A percentile compares a stretch with the other conserved stretches of the same genome.
phyloP scores from a whole-genome alignment of 768 basidiomycete genomes.

The Calocera viscosa region DNA sequence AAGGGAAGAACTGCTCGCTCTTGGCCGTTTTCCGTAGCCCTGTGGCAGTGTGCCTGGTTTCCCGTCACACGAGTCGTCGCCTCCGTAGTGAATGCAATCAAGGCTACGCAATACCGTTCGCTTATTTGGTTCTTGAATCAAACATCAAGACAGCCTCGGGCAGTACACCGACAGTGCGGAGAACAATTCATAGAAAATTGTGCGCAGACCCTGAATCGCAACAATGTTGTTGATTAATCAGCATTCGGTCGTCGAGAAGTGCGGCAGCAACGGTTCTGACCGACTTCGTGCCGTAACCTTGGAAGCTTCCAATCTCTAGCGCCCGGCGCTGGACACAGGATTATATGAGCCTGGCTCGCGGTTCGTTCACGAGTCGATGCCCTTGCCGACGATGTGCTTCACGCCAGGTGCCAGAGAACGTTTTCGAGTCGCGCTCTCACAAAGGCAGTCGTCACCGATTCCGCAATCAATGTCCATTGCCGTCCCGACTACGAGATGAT shows the following conservation, averaged over 20 bases:
- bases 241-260: background rate
- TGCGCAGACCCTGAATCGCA: background rate
- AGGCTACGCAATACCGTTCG: background rate
- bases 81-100: background rate
- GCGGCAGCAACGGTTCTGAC: no score
- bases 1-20: background rate
- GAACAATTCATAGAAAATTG: background rate
- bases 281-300: no score
- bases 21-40: background rate
- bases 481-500: background rate
- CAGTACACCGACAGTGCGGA: background rate
- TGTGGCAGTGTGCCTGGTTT: background rate
- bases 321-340: background rate
- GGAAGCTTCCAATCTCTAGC: background rate
- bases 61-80: background rate
- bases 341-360: no score
- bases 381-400: background rate
- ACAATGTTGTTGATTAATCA: background rate
- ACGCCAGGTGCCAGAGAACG: background rate
- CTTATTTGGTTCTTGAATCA: background rate
- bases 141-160: background rate
- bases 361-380: background rate
- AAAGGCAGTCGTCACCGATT: background rate
- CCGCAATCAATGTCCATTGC: slow-evolving; percentile 2
- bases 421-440: background rate